phyloP scores from a whole-genome alignment of 2,329 filamentous ascomycete species.

The Cladobotryum mycophilum region DNA sequence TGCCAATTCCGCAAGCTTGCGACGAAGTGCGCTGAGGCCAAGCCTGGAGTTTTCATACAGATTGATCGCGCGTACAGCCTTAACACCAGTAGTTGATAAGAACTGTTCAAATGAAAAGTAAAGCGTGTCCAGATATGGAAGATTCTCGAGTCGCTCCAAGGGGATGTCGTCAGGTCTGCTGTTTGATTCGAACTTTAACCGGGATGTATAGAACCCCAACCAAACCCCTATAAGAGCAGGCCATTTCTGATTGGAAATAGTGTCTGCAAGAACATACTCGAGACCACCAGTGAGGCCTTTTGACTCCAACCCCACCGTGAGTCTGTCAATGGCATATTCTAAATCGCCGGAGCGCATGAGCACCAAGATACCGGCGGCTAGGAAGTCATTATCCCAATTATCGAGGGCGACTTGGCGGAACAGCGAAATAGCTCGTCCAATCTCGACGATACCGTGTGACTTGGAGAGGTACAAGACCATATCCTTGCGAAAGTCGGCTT shows the following conservation, averaged over 20 bases:
- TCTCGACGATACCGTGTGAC: slow-evolving; percentile 38
- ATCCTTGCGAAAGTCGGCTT: slow-evolving; percentile 21
- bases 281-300: slow-evolving; percentile 33
- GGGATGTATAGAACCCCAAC: slow-evolving; percentile 26
- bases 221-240: slow-evolving; percentile 29
- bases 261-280: slow-evolving; percentile 37
- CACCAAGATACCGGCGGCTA: slow-evolving; percentile 36
- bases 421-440: slow-evolving; percentile 38
- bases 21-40: slow-evolving; percentile 23
- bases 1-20: slow-evolving; percentile 25
- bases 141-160: slow-evolving; percentile 18
- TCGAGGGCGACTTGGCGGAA: slow-evolving; percentile 32
- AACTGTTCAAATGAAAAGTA: slow-evolving; percentile 31
- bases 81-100: slow-evolving; percentile 21
- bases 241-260: slow-evolving; percentile 34
- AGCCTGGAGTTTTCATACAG: slow-evolving; percentile 15
- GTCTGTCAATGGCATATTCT: slow-evolving; percentile 33
- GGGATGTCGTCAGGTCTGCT: slow-evolving; percentile 13
- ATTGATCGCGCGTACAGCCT: slow-evolving; percentile 19
- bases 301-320: slow-evolving; percentile 31
- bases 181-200: slow-evolving; percentile 8
- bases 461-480: slow-evolving; percentile 38
- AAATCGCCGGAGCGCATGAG: slow-evolving; percentile 35
- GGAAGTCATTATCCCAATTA: slow-evolving; percentile 34
- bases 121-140: slow-evolving; percentile 24